A percentile compares a stretch with the other conserved stretches of the same genome.
Conservation (phyloP, 768 basidiomycete species). For the Mycena albidolilacea region DNA sequence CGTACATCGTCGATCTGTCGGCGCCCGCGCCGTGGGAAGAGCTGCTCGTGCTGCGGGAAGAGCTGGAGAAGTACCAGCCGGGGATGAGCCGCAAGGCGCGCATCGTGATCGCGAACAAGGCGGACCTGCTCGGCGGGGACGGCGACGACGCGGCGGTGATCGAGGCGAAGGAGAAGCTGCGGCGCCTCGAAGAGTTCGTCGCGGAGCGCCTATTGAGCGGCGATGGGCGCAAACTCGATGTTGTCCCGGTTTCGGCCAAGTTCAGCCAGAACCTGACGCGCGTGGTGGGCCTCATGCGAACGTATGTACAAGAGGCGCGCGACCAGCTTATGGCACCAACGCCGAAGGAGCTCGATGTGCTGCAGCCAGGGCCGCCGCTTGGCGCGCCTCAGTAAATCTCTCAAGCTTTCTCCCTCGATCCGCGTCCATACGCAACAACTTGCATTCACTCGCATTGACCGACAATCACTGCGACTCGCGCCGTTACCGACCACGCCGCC, state of each 20-base stretch:
- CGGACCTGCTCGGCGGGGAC: slow-evolving; percentile 80
- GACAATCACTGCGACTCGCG: no score
- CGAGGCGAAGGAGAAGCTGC: slow-evolving; percentile 71
- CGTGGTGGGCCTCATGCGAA: slow-evolving; percentile 77
- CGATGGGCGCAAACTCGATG: slow-evolving; percentile 64
- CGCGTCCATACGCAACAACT: no score
- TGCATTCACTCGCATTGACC: no score
- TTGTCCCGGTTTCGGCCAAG: slow-evolving; percentile 90
- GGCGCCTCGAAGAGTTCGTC: slow-evolving; percentile 70
- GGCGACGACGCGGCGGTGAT: slow-evolving; percentile 63
- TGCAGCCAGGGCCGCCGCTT: slow-evolving; percentile 5
- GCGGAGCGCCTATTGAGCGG: slow-evolving; percentile 56
- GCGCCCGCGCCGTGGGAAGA: slow-evolving; percentile 84
- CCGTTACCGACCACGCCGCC: no score
- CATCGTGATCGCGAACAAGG: slow-evolving; percentile 95
- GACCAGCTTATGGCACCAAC: slow-evolving; percentile 30
- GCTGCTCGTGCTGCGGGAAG: slow-evolving; percentile 78
- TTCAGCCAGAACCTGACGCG: slow-evolving; percentile 84
- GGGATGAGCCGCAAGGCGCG: slow-evolving; percentile 84
- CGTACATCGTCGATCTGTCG: slow-evolving; percentile 93
- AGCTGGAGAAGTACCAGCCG: slow-evolving; percentile 85
- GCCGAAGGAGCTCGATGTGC: slow-evolving; percentile 37
- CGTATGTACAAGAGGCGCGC: slow-evolving; percentile 69
- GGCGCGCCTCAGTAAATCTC: slow-evolving; percentile 3
- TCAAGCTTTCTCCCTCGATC: not conserved